These are phyloP conservation scores for Hypoxylon intermedium DNA, from an alignment of 495 filamentous ascomycete genomes.

Conservation along the genomic window DNA sequence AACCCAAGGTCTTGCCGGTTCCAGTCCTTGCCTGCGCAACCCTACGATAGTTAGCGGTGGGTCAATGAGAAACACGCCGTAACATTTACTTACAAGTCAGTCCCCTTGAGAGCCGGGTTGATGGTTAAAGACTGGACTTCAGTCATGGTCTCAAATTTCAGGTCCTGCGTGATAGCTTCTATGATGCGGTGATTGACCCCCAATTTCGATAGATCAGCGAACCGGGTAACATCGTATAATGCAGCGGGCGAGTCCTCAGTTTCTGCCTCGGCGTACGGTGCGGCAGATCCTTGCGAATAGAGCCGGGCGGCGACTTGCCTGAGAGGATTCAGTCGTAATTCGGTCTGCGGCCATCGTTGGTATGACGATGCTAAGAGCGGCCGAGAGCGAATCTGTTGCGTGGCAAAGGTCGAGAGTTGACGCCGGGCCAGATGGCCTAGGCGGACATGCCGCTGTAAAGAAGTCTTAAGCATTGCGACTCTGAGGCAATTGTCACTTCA, in stretches of 20 bases:
- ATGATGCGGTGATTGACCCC: slow-evolving; percentile 71
- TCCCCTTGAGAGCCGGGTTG: slow-evolving; percentile 74
- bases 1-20: slow-evolving; percentile 87
- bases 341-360: slow-evolving; percentile 21
- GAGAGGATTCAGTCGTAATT: slow-evolving; percentile 14
- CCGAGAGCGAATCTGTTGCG: slow-evolving; percentile 33
- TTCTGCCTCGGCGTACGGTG: slow-evolving; percentile 5
- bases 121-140: slow-evolving; percentile 89
- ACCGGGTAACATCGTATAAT: slow-evolving; percentile 63
- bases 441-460: slow-evolving; percentile 43
- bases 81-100: slow-evolving; percentile 73
- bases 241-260: slow-evolving; percentile 20
- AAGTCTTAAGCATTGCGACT: slow-evolving; percentile 36
- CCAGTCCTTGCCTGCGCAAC: slow-evolving; percentile 89
- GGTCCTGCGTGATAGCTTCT: slow-evolving; percentile 70
- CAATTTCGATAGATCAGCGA: slow-evolving; percentile 68
- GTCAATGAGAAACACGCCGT: slow-evolving; percentile 7
- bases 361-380: slow-evolving; percentile 25
- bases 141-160: slow-evolving; percentile 87
- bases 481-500: slow-evolving; percentile 1
- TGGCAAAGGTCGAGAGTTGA: slow-evolving; percentile 34
- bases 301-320: slow-evolving; percentile 38
- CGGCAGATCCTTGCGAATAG: slow-evolving; percentile 50
- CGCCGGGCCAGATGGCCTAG: slow-evolving; percentile 36
- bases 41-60: slow-evolving; percentile 54